Evolutionary conservation across 768 basidiomycete species (phyloP), one percentile per base, ranked within the genome.

Genomic region (Pulveroboletus frians): DNA sequence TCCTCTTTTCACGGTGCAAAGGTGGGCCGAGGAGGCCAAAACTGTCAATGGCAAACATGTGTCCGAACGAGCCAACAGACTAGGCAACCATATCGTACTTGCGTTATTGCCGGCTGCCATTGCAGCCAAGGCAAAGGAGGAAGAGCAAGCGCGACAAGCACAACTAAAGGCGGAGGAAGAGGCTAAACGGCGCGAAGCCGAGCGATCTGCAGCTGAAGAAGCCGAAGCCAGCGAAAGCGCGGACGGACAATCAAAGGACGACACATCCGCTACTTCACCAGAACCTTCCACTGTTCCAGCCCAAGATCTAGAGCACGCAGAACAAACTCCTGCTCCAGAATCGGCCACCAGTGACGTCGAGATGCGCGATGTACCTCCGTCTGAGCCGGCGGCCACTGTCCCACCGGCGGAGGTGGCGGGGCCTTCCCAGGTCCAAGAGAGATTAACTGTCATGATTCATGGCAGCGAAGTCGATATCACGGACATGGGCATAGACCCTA

Each of bases 401-500:
- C 52, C 58, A 9, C 60, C 61, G 30, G 47, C 18, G 14, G 57
- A 61, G 38, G 27, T 37, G 21, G 55, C 56, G 11, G 68, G 69
- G 5, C 44, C 75, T 10, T 69, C 77, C 29, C 65, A 69, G 18
- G 59, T 61, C n/a, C 62, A 73, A 32, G 76, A 83, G 55, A 83
- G 96, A 31, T 76, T 95, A 23, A 92, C 89, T 1, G 87, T 99
- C 60, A 78, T 81, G 71, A 91, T 99, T 46, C 90, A 93, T 66
- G 96, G 96, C 44, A 89, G 81, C 54, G 76, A 84, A 7, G 91
- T 98, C 23, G 96, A 99, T 63, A 99, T 99, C 64, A 99, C 96
- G 3, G 93, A 98, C 59, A 95, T 93, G 32, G 96, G 96, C 5
- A 97, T 99, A 62, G 96, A 99, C 65, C 92, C 94, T 2, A 93